Conservation (phyloP, 768 basidiomycete genomes). For the Rhodocollybia butyracea region DNA sequence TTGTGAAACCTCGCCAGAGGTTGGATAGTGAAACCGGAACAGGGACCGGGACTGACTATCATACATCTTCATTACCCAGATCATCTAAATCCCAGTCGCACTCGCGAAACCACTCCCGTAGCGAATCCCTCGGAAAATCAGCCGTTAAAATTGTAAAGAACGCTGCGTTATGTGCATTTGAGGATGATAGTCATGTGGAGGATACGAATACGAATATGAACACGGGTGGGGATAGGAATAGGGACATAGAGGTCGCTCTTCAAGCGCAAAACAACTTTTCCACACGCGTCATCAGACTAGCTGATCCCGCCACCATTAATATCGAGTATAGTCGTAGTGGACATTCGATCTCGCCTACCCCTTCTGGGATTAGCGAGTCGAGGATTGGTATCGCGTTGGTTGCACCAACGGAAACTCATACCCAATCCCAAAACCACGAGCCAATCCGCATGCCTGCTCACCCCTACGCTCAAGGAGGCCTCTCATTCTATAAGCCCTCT, state of each 20-base stretch:
- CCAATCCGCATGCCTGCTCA: constrained; percentile 37
- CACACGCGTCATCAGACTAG: constrained; percentile 38
- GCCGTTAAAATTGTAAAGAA: constrained; percentile 39
- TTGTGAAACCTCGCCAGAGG: constrained; percentile 15
- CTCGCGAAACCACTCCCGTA: constrained; percentile 35
- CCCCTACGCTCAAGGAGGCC: constrained; percentile 47
- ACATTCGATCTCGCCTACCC: constrained; percentile 21
- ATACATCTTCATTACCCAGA: constrained; percentile 14
- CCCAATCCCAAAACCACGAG: constrained; percentile 28
- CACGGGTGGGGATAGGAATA: too few relatives aligned
- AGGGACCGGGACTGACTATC: constrained; percentile 23
- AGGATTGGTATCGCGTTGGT: constrained; percentile 34
- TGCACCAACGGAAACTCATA: constrained; percentile 28
- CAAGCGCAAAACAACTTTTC: constrained; percentile 31
- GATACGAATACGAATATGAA: too few relatives aligned
- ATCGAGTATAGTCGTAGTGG: constrained; percentile 19
- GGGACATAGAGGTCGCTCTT: too few relatives aligned
- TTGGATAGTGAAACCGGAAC: constrained; percentile 16
- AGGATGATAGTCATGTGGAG: constrained; percentile 14
- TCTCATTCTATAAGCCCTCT: constrained; percentile 23
- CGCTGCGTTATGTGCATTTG: constrained; percentile 24
- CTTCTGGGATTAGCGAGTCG: constrained; percentile 27
- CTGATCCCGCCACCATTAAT: constrained; percentile 37
- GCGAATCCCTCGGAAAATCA: constrained; percentile 41
- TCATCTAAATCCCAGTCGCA: constrained; percentile 1